These are phyloP conservation scores for Suillus paluster DNA, from an alignment of 768 basidiomycete genomes.

Conservation along the genomic window DNA sequence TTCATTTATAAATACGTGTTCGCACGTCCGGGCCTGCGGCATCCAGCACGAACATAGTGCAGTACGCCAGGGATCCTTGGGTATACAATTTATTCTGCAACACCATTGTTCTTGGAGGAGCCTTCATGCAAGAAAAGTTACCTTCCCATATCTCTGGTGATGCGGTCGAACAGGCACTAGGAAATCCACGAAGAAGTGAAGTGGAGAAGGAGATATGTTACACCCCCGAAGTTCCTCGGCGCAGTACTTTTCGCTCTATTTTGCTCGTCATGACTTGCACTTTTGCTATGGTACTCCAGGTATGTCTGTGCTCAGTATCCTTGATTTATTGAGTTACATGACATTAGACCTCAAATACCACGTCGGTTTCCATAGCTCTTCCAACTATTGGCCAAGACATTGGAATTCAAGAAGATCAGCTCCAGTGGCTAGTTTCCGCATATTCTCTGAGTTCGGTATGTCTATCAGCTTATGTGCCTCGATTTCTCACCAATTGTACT, in stretches of 20 bases:
- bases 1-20: background rate
- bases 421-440: conserved; percentile 65
- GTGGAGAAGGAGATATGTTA: background rate
- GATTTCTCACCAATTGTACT: background rate
- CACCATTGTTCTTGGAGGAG: background rate
- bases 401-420: conserved; percentile 45
- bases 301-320: conserved; percentile 12
- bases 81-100: background rate
- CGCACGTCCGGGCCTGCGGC: background rate
- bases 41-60: background rate
- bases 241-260: conserved; percentile 13
- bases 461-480: conserved; percentile 15
- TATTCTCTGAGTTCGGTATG: conserved; percentile 61
- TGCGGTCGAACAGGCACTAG: background rate
- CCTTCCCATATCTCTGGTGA: background rate
- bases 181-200: background rate
- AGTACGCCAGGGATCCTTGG: background rate
- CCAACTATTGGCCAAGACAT: conserved; percentile 53
- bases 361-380: conserved; percentile 49
- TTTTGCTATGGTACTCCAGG: conserved; percentile 31
- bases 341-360: conserved; percentile 24
- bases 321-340: background rate
- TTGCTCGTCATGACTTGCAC: conserved; percentile 31
- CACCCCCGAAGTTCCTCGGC: background rate
- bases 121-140: background rate